These are phyloP conservation scores for Kappamyces sp. DNA, from an alignment of 192 early-diverging fungal species.

Conservation along the genomic window DNA sequence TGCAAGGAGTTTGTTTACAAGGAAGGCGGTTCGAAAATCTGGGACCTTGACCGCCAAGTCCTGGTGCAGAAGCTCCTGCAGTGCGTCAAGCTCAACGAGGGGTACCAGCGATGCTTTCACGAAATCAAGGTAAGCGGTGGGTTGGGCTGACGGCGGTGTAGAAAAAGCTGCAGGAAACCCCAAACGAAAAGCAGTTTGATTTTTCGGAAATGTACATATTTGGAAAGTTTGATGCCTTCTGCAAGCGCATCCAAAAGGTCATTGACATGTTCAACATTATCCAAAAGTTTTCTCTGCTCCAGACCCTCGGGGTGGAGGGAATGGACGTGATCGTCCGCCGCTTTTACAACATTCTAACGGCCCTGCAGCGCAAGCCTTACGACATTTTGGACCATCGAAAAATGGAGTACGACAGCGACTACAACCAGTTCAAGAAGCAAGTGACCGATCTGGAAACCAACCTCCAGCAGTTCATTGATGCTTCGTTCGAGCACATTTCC, in stretches of 20 bases:
- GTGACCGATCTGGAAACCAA: conserved; percentile 53
- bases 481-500: conserved; percentile 54
- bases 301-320: conserved; percentile 54
- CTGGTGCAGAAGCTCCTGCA: conserved; percentile 50
- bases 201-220: conserved; percentile 68
- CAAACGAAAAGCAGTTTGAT: conserved; percentile 60
- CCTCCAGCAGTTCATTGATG: conserved; percentile 59
- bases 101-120: conserved; percentile 57
- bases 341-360: conserved; percentile 56
- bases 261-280: conserved; percentile 65
- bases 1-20: conserved; percentile 66
- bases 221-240: conserved; percentile 65
- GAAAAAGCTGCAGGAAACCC: conserved; percentile 53
- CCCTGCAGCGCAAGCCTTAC: conserved; percentile 61
- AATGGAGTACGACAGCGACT: conserved; percentile 64
- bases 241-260: conserved; percentile 63
- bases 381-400: conserved; percentile 64
- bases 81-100: conserved; percentile 56
- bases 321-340: conserved; percentile 56
- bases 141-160: no score
- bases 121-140: conserved; percentile 45
- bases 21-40: conserved; percentile 55
- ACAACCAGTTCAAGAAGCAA: conserved; percentile 59
- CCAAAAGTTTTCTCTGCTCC: conserved; percentile 55
- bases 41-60: conserved; percentile 52